phyloP scores from a whole-genome alignment of 768 basidiomycete species.

The Calocybe gangraenosa region DNA sequence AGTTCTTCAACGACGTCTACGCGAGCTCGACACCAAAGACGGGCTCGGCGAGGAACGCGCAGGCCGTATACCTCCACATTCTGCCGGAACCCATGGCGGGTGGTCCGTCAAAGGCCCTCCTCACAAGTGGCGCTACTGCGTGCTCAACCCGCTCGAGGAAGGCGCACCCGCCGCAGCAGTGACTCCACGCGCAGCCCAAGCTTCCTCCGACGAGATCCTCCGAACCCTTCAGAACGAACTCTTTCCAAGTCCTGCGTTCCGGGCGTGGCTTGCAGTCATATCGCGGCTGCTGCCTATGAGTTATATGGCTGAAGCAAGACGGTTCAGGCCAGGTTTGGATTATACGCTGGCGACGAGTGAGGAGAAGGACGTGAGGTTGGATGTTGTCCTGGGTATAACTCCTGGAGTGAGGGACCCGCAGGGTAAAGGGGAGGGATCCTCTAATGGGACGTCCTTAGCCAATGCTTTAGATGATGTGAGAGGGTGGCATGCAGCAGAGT shows the following conservation, averaged over 20 bases:
- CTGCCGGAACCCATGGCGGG: conserved; percentile 47
- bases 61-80: conserved; percentile 60
- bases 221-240: conserved; percentile 72
- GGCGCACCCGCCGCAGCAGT: conserved; percentile 41
- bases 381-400: conserved; percentile 84
- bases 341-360: conserved; percentile 92
- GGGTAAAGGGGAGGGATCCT: conserved; percentile 22
- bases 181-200: conserved; percentile 47
- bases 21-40: conserved; percentile 60
- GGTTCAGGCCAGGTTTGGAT: conserved; percentile 90
- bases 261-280: conserved; percentile 82
- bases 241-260: conserved; percentile 77
- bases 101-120: conserved; percentile 87
- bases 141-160: conserved; percentile 40
- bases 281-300: conserved; percentile 68
- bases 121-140: conserved; percentile 91
- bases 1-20: conserved; percentile 61
- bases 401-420: conserved; percentile 43
- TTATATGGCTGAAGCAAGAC: conserved; percentile 72
- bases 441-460: conserved; percentile 18
- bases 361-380: conserved; percentile 75
- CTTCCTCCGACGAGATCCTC: conserved; percentile 55
- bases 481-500: conserved; percentile 71
- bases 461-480: conserved; percentile 26
- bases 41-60: conserved; percentile 53